These are phyloP conservation scores for Exophiala alcalophila DNA, from an alignment of 2,329 filamentous ascomycete species.

Conservation along the genomic window DNA sequence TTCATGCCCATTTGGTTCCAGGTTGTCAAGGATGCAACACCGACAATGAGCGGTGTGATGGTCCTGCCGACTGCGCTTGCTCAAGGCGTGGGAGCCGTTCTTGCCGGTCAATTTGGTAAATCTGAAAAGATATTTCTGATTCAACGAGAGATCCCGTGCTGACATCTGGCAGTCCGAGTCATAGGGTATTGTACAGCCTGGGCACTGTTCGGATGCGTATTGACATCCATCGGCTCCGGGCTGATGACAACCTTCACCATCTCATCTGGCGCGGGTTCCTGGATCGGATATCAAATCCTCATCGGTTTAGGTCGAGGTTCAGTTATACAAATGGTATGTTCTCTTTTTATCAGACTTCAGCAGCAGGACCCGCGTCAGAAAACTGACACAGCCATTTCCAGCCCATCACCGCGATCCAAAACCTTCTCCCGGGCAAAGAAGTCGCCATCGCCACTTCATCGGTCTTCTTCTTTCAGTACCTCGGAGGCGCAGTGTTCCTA, in stretches of 20 bases:
- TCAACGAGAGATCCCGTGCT: not conserved
- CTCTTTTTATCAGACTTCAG: too few relatives aligned
- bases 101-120: constrained; percentile 23
- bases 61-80: constrained; percentile 29
- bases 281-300: constrained; percentile 36
- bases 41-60: constrained; percentile 30
- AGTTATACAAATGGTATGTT: constrained; percentile 27
- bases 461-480: constrained; percentile 28
- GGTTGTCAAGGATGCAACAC: constrained; percentile 28
- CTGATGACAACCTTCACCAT: constrained; percentile 31
- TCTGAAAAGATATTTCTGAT: not conserved
- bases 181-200: constrained; percentile 32
- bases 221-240: constrained; percentile 31
- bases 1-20: constrained; percentile 34
- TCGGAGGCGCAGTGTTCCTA: constrained; percentile 30
- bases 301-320: constrained; percentile 30
- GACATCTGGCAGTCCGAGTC: constrained; percentile 16
- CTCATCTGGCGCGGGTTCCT: constrained; percentile 29
- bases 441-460: constrained; percentile 28
- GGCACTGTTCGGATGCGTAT: constrained; percentile 27
- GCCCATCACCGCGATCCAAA: constrained; percentile 28
- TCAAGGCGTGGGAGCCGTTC: constrained; percentile 20
- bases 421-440: constrained; percentile 21
- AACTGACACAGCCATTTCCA: not conserved
- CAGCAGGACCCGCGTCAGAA: too few relatives aligned